These are phyloP conservation scores for Boeremia lycopersici DNA, from an alignment of 2,329 filamentous ascomycete genomes.

Conservation along the genomic window DNA sequence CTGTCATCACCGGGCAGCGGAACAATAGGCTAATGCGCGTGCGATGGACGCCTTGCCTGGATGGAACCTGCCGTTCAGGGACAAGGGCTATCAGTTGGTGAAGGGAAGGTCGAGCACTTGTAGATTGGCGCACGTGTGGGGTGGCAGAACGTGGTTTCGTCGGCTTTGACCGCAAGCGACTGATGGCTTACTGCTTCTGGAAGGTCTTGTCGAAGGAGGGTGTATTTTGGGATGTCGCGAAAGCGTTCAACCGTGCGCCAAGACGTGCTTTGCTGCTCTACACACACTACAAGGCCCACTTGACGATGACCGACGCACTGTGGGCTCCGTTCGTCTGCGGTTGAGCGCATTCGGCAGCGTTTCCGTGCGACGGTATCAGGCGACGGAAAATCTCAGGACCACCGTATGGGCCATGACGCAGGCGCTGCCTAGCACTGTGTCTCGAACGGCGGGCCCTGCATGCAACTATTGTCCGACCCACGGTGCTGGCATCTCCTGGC, in stretches of 20 bases:
- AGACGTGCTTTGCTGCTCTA: conserved; percentile 6
- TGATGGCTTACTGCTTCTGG: conserved; percentile 10
- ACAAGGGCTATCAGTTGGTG: conserved; percentile 5
- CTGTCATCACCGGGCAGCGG: conserved; percentile 15
- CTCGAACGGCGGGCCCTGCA: conserved; percentile 10
- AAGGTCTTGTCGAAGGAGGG: conserved; percentile 3
- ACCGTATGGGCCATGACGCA: conserved; percentile 9
- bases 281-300: conserved; percentile 6
- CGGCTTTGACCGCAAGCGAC: conserved; percentile 1
- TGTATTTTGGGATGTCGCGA: not conserved
- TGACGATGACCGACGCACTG: conserved; percentile 5
- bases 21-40: conserved; percentile 18
- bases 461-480: conserved; percentile 17
- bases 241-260: conserved; percentile 7
- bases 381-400: conserved; percentile 9
- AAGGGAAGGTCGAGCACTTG: not conserved
- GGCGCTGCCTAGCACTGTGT: not conserved
- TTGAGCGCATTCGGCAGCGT: conserved; percentile 4
- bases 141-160: conserved; percentile 7
- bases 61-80: conserved; percentile 20
- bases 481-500: conserved; percentile 4
- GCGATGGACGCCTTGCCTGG: conserved; percentile 16
- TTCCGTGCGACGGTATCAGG: conserved; percentile 7
- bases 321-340: not conserved
- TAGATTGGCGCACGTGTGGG: conserved; percentile 11